Base-by-base conservation (phyloP, 129 eudicot species). In the Flaveria sonorensis region DNA sequence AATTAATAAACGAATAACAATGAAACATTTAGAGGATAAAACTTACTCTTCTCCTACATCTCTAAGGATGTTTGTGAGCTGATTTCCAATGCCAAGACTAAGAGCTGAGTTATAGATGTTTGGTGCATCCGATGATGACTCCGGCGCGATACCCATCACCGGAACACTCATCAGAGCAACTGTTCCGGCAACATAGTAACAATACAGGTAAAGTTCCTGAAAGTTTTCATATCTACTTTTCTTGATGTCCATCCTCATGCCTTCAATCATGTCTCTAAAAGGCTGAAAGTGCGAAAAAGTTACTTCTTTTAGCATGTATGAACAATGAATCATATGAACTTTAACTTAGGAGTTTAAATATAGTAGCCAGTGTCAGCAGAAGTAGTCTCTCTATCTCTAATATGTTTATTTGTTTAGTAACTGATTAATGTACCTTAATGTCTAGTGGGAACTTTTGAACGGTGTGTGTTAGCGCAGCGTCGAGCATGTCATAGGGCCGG, bases 41-140 rank as follows among this genome's bases (percentile, higher is more conserved):
- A 74, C 98, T 85, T 84, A 93, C 98, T 93, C 97, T 83, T 93
- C 98, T 79, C 97, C 97, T 20, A 93, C 98, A 83, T 93, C 98
- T 81, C 98, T 79, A 23, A 93, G 96, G 75, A 93, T 93, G 81
- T 93, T 90, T 4, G 98, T 93, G 14, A 93, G 97, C 63, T 93
- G 98, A 86, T 93, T 93, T 3, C 93, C 98, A 21, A 93, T 90
- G 66, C 98, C 98, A 77, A 93, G 81, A 82, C 75, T 79, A 21
- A 93, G 75, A 21, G 98, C 96, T 0, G 96, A 88, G 68, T 87
- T 85, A 47, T 93, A 93, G 18, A 90, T 72, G n/a, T 59, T 86
- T 67, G 86, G 87, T 62, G 92, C 75, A 2, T 89, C 77, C 1
- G 83, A 51, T 14, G 85, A 42, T 20, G 92, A 87, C 73, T 93